Evolutionary conservation across 2,329 filamentous ascomycete species (phyloP).

Genomic region (Aspergillus sp.): DNA sequence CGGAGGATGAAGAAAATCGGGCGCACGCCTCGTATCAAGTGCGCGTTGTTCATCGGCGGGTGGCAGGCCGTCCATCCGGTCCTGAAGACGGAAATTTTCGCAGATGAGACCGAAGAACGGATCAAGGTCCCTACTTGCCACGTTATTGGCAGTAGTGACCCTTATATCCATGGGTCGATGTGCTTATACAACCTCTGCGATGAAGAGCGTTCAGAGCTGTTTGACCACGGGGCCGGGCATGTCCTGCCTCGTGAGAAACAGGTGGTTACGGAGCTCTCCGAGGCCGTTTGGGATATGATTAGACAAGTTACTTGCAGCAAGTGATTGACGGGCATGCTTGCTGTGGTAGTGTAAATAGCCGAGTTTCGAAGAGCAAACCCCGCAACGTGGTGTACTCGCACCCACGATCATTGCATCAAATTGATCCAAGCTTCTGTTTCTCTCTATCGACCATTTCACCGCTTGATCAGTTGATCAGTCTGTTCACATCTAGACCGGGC

Average conservation of each 20-base stretch:
- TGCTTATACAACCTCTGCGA: not conserved
- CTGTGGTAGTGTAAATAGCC: too few species aligned
- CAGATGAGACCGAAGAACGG: not conserved
- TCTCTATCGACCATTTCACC: too few species aligned
- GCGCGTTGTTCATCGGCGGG: constrained; percentile 15
- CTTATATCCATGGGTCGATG: not conserved
- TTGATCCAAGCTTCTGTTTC: too few species aligned
- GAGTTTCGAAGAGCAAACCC: too few species aligned
- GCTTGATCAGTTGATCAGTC: too few species aligned
- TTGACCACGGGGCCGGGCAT: not conserved
- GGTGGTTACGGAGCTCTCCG: not conserved
- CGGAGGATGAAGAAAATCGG: constrained; percentile 8
- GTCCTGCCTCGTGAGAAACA: not conserved
- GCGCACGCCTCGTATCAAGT: constrained; percentile 13
- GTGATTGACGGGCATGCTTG: too few species aligned
- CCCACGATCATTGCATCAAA: too few species aligned
- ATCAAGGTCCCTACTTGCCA: not conserved
- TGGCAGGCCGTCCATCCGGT: constrained; percentile 10
- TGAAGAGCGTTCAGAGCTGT: not conserved
- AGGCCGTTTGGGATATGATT: not conserved
- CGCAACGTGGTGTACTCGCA: too few species aligned
- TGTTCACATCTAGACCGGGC: too few species aligned
- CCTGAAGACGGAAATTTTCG: not conserved
- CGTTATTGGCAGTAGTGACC: not conserved
- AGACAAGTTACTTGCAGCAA: too few species aligned